These are phyloP conservation scores for Uncinocarpus reesii DNA, from an alignment of 2,329 filamentous ascomycete species.

Conservation along the genomic window DNA sequence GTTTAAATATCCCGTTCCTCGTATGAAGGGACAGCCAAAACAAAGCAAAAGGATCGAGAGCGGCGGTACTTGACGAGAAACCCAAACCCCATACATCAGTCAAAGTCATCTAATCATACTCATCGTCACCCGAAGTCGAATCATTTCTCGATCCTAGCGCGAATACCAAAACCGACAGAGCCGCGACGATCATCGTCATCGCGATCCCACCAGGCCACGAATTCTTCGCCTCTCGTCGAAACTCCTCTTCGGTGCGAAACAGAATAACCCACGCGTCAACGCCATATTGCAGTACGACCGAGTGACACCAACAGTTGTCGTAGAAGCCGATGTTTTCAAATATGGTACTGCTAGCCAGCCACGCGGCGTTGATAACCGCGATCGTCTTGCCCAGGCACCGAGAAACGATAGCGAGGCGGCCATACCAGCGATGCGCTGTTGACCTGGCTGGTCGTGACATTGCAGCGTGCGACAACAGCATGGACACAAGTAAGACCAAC, in stretches of 20 bases:
- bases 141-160: slow-evolving; percentile 3
- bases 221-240: slow-evolving; percentile 8
- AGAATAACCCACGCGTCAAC: not conserved
- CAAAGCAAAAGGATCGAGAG: not conserved
- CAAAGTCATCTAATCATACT: slow-evolving; percentile 5
- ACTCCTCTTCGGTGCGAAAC: slow-evolving; percentile 3
- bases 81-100: not conserved
- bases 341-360: slow-evolving; percentile 1
- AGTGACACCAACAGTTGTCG: slow-evolving; percentile 8
- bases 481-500: not conserved
- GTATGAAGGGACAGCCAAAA: too few species aligned
- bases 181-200: slow-evolving; percentile 6
- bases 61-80: not conserved
- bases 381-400: not conserved
- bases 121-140: not conserved
- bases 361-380: not conserved
- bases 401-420: not conserved
- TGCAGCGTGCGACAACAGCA: slow-evolving; percentile 6
- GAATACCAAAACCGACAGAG: slow-evolving; percentile 5
- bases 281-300: not conserved
- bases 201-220: slow-evolving; percentile 7
- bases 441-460: not conserved
- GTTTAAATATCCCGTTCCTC: too few species aligned
- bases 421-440: not conserved
- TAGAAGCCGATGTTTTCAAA: slow-evolving; percentile 7